Evolutionary conservation across 2,329 filamentous ascomycete species (phyloP).

Genomic region (Lachnellula subtilissima): DNA sequence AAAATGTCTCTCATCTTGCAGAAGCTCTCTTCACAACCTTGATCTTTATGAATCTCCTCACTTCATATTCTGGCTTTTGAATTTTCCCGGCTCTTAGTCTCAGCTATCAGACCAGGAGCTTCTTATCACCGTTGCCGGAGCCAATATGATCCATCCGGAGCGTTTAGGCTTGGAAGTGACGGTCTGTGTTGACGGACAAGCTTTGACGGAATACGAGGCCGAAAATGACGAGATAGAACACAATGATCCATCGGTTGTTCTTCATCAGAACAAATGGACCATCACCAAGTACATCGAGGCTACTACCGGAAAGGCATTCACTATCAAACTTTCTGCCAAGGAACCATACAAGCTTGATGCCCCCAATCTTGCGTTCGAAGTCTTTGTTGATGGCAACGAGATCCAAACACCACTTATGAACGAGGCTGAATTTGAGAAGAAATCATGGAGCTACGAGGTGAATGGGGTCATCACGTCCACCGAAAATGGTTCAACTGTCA

Average conservation of each 20-base stretch:
- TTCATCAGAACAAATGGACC: background rate
- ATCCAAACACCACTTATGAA: background rate
- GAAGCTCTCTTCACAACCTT: too few relatives aligned
- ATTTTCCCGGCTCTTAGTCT: too few relatives aligned
- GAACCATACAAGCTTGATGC: background rate
- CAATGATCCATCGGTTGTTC: background rate
- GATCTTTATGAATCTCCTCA: too few relatives aligned
- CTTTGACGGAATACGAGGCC: slow-evolving; percentile 17
- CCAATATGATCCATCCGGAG: too few relatives aligned
- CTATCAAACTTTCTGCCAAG: background rate
- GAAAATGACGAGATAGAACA: background rate
- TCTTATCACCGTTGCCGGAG: too few relatives aligned
- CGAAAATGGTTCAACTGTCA: background rate
- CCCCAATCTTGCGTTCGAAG: background rate
- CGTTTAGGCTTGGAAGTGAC: slow-evolving; percentile 13
- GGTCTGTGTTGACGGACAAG: slow-evolving; percentile 16
- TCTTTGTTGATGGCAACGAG: background rate
- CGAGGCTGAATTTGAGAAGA: background rate
- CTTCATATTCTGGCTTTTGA: too few relatives aligned
- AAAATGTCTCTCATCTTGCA: too few relatives aligned
- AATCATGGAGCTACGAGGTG: background rate
- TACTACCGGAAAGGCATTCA: background rate
- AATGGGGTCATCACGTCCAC: background rate
- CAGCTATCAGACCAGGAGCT: too few relatives aligned
- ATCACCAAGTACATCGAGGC: slow-evolving; percentile 1